phyloP scores from a whole-genome alignment of 2,329 filamentous ascomycete genomes.

The Neurospora sp. region DNA sequence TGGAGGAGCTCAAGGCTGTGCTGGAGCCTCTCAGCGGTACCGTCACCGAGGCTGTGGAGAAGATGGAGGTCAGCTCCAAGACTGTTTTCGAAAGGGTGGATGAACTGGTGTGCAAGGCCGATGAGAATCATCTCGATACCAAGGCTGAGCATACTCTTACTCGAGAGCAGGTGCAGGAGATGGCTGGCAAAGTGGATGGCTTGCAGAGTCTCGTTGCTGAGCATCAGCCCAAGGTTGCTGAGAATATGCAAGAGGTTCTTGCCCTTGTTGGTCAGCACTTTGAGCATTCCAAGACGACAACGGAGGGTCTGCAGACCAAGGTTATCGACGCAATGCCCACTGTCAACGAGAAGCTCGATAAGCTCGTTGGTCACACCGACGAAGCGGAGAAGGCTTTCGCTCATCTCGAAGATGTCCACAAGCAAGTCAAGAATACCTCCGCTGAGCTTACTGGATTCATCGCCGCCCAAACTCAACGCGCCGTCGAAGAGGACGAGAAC shows the following conservation, averaged over 20 bases:
- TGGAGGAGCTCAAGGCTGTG: conserved; percentile 78
- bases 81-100: conserved; percentile 78
- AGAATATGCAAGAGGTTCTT: conserved; percentile 78
- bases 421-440: conserved; percentile 76
- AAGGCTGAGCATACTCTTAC: conserved; percentile 77
- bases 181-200: conserved; percentile 60
- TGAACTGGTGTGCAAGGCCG: conserved; percentile 63
- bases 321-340: conserved; percentile 51
- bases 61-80: conserved; percentile 68
- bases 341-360: conserved; percentile 49
- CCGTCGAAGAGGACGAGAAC: conserved; percentile 66
- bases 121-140: conserved; percentile 62
- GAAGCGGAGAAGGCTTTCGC: conserved; percentile 47
- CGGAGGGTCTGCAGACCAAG: conserved; percentile 44
- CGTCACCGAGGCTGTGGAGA: conserved; percentile 74
- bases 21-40: conserved; percentile 76
- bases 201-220: conserved; percentile 72
- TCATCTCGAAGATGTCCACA: conserved; percentile 71
- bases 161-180: conserved; percentile 68
- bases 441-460: conserved; percentile 78
- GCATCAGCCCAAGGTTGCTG: conserved; percentile 79
- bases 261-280: conserved; percentile 76
- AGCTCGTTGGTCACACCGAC: conserved; percentile 53
- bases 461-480: conserved; percentile 62
- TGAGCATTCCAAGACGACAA: conserved; percentile 68